These are phyloP conservation scores for Phialocephala subalpina DNA, from an alignment of 2,329 filamentous ascomycete genomes.

Conservation along the genomic window DNA sequence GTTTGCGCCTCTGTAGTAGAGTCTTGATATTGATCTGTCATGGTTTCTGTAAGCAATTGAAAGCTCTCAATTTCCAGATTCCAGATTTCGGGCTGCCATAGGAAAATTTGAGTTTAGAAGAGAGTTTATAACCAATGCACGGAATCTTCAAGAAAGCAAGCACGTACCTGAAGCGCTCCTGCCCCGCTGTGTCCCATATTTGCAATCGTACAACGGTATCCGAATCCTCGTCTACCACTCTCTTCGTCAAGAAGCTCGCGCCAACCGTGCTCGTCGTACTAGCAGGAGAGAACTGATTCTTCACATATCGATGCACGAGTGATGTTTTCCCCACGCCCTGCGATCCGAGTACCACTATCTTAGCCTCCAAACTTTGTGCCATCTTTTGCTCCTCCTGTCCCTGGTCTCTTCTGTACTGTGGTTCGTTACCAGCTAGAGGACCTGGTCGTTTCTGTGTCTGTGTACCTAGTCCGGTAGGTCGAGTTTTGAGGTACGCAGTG, in stretches of 20 bases:
- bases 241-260: slow-evolving; percentile 81
- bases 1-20: slow-evolving; percentile 96
- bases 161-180: slow-evolving; percentile 81
- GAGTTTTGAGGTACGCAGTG: neutral
- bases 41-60: slow-evolving; percentile 15
- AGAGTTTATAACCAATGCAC: neutral
- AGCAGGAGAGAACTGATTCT: slow-evolving; percentile 43
- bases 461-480: neutral
- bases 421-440: neutral
- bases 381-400: slow-evolving; percentile 26
- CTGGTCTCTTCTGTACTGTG: neutral
- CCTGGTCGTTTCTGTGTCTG: neutral
- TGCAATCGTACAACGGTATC: slow-evolving; percentile 90
- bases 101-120: slow-evolving; percentile 8
- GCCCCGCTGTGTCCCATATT: slow-evolving; percentile 96
- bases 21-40: slow-evolving; percentile 77
- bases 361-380: slow-evolving; percentile 74
- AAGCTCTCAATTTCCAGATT: neutral
- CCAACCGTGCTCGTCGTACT: slow-evolving; percentile 71
- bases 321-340: slow-evolving; percentile 85
- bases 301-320: slow-evolving; percentile 73
- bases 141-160: neutral
- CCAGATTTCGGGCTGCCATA: neutral
- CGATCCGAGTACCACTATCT: slow-evolving; percentile 82
- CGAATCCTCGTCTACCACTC: slow-evolving; percentile 82